Conservation (phyloP, 164 flowering plant species). For the Brasenia schreberi region DNA sequence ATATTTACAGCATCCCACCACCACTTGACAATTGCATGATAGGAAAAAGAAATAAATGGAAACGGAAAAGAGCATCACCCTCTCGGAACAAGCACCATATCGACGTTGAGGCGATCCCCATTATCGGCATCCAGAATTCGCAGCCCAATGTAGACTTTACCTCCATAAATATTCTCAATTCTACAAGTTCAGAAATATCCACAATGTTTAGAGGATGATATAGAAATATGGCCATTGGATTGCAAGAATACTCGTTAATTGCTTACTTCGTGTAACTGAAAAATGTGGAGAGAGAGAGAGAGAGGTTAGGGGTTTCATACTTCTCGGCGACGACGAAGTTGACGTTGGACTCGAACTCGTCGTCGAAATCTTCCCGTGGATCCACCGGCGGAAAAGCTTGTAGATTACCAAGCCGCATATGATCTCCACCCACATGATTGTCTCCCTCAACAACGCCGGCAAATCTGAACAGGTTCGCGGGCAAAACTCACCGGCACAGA, state of each 20-base stretch:
- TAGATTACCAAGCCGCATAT: constrained; percentile 57
- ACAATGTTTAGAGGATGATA: background rate
- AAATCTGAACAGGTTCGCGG: background rate
- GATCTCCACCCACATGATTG: constrained; percentile 28
- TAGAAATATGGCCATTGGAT: background rate
- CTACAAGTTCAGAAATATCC: constrained; percentile 16
- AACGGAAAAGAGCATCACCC: constrained; percentile 7
- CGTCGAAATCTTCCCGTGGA: constrained; percentile 6
- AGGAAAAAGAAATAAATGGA: background rate
- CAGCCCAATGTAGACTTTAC: constrained; percentile 71
- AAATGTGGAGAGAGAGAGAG: background rate
- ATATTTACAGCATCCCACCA: too few species aligned
- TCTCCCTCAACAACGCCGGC: background rate
- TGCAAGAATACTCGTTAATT: background rate
- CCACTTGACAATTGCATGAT: too few species aligned
- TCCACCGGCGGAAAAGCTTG: constrained; percentile 29
- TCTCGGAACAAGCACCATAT: constrained; percentile 61
- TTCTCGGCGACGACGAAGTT: constrained; percentile 57
- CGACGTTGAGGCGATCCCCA: constrained; percentile 48
- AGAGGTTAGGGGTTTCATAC: constrained; percentile 12
- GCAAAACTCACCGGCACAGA: background rate
- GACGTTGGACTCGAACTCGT: constrained; percentile 36
- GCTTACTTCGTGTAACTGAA: background rate
- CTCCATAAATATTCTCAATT: constrained; percentile 66
- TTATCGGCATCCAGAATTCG: constrained; percentile 82